A percentile compares a stretch with the other conserved stretches of the same genome.
Evolutionary conservation across 106 monocot species (phyloP).

Genomic region (Dioscorea dumetorum): DNA sequence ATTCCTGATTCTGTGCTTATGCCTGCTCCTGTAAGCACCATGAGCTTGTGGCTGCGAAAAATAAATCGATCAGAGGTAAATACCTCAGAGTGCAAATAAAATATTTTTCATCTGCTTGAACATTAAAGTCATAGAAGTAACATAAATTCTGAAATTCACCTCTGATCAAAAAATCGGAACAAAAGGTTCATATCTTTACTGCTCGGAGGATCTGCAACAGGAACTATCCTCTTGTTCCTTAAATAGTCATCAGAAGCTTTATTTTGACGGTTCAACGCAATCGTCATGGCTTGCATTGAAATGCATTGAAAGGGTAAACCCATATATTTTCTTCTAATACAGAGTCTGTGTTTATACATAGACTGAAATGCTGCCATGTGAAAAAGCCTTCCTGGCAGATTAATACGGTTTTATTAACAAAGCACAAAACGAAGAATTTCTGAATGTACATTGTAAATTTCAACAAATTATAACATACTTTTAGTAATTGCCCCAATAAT

Average conservation of each 20-base stretch:
- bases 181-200: constrained; percentile 59
- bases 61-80: neutral
- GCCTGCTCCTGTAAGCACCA: constrained; percentile 96
- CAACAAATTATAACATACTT: neutral
- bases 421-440: neutral
- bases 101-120: constrained; percentile 3
- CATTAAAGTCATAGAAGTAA: constrained; percentile 4
- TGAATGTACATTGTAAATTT: neutral
- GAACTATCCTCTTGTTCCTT: constrained; percentile 67
- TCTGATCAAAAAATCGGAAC: constrained; percentile 67
- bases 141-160: constrained; percentile 25
- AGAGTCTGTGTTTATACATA: constrained; percentile 10
- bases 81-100: neutral
- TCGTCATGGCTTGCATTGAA: constrained; percentile 14
- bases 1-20: constrained; percentile 98
- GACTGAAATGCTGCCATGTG: constrained; percentile 5
- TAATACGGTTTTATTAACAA: neutral
- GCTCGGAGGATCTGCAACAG: constrained; percentile 74
- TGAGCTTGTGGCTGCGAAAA: constrained; percentile 54
- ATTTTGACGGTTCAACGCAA: constrained; percentile 21
- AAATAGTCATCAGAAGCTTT: constrained; percentile 33
- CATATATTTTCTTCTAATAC: constrained; percentile 4
- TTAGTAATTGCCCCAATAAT: neutral
- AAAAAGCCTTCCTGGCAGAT: constrained; percentile 7
- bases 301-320: constrained; percentile 8